Base-by-base conservation (phyloP, 352 stramenopile genomes). In the Aphanomyces invadans region DNA sequence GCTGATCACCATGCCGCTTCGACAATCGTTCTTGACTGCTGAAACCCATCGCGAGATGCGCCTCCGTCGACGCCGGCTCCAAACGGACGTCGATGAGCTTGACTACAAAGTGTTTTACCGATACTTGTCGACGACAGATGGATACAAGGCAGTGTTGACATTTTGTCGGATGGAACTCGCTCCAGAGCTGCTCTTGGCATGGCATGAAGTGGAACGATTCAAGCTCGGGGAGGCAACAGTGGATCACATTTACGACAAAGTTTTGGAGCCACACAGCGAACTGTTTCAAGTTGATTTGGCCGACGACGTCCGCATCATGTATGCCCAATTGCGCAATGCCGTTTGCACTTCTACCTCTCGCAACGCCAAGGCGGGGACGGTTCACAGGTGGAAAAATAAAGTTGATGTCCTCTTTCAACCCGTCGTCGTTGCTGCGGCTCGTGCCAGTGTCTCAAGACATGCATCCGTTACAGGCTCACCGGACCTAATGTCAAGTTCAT, bases 41-140 rank as follows among this genome's bases (percentile, higher is more conserved):
- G 60, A 67, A 57, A 59, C 60, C n/a, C 60, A 67, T 33, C 48
- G 48, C 4, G 46, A 67, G 17, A 39, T 67, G 7, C 48, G 36
- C 9, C 11, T 51, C 17, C 42, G 46, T 4, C 29, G 48, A 11
- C 57, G 57, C 1, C 32, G 31, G 4, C 44, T 31, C 45, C 48
- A 67, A n/a, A 29, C 19, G 17, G 26, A 55, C 32, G 60, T 57
- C 12, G 60, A 57, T 15, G 38, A 67, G 21, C 60, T 67, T 26
- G 60, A 67, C 1, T 67, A 49, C 28, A 67, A 57, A 26, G 60
- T 67, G 38, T 28, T 67, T n/a, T 67, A 67, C 38, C 60, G 60
- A 25, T 67, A 59, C 21, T 32, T 67, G 17, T 59, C 10, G 11
- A 67, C 60, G 10, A 11, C 55, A 10, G 60, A 44, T 3, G 60